Base-by-base conservation (phyloP, 177 flowering plant genomes). In the Vitis hybrid region DNA sequence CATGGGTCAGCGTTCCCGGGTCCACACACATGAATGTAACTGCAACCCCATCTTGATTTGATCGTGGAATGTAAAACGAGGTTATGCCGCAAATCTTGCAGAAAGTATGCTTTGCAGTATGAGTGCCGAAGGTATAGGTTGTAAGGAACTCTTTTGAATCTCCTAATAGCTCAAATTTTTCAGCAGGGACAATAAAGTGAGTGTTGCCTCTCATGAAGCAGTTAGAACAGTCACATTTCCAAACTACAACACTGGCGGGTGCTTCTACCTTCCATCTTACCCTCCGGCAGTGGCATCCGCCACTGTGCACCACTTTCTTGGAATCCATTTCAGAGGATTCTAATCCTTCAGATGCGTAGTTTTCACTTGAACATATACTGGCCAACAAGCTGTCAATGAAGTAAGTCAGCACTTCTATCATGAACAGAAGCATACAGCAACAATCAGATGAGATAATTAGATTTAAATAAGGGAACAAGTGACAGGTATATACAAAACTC, bases 51-150 rank as follows among this genome's bases (percentile, higher is more conserved):
- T 93, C 96, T 1, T 96, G 96, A 69, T 87, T 91, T 1, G 93
- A 87, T 16, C 92, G 76, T 6, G 97, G 94, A 50, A 70, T 59
- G 59, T 90, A 93, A 66, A 91, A 93, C 0, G 98, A 93, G 10
- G 98, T 91, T 64, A 93, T 90, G 62, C 98, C 97, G 65, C 98
- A 93, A 31, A 87, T 78, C 64, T 87, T 93, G 70, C 97, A 91
- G 81, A 93, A 91, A 14, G 76, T 88, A 75, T 93, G 98, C 80
- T 91, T 90, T 15, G 98, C 96, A 0, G 84, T 90, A 69, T 88
- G 93, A 10, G 94, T 86, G 50, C 97, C 96, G 63, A 91, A 93
- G 13, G 96, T 89, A 77, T 93, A 93, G 12, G 97, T 87, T 0
- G 88, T 88, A 26, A 91, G 66, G 78, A 76, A 89, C 61, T 86